Base-by-base conservation (phyloP, 2,329 filamentous ascomycete species). In the Cladosporium phlei region DNA sequence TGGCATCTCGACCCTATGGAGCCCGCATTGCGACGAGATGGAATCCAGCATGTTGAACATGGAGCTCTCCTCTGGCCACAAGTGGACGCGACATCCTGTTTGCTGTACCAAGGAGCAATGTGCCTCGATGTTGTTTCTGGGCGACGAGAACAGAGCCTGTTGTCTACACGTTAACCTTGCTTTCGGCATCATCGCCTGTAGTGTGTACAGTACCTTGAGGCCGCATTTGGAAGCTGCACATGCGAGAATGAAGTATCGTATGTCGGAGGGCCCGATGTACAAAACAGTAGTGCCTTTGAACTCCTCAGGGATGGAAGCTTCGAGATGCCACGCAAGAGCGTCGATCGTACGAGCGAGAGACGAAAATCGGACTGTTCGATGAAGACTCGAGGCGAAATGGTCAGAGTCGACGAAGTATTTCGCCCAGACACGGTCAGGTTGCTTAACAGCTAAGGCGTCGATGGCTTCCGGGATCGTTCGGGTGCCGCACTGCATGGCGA, bases 261-360 rank as follows among this genome's bases (percentile, higher is more conserved):
- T 46, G 19, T 52, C 51, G 12, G 48, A 50, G 3, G 44, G 38
- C 16, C 44, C 51, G n/a, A 50, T 46, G 12, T 52, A 51, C 17
- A 42, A 44, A 21, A 48, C 40, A 6, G 40, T 48, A 9, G 30
- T 34, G 19, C 42, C 22, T 10, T 40, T 10, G 1, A 19, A 33
- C 3, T 9, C 14, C 2, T 10, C 4, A 33, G 10, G 2, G 17
- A 33, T 33, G 4, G 17, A 19, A 20, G 11, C 17, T 4, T 33
- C 16, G 4, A 33, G 16, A 12, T 33, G 30, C 30, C 30, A 33
- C 20, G 30, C 16, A 16, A 33, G n/a, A 20, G 30, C 14, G 20
- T 33, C 5, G 17, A 33, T 4, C 20, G 30, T 19, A 8, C 30
- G 16, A 12, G 30, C 16, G 12, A 20, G 30, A 20, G 4, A 9